These are phyloP conservation scores for Trichosanthes truncata DNA, from an alignment of 306 rosid genomes.

Conservation along the genomic window DNA sequence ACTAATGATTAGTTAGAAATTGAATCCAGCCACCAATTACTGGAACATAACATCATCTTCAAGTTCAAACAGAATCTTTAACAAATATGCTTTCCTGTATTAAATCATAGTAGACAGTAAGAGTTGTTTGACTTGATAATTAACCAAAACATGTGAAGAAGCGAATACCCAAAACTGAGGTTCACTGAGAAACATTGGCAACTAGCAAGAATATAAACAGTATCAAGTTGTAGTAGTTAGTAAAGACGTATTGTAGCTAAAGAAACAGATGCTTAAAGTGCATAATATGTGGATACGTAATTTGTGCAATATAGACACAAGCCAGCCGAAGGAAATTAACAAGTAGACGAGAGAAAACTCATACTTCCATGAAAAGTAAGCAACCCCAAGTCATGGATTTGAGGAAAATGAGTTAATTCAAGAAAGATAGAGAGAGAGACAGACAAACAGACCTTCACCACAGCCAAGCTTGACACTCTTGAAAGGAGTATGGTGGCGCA, in stretches of 20 bases:
- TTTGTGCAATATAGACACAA: background rate
- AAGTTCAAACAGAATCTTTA: background rate
- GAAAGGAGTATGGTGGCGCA: constrained; percentile 57
- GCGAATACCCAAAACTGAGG: background rate
- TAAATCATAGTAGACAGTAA: background rate
- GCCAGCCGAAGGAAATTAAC: background rate
- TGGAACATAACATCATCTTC: background rate
- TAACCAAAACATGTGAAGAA: background rate
- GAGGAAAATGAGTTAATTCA: background rate
- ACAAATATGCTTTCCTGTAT: background rate
- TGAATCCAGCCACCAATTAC: background rate
- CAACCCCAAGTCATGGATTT: background rate
- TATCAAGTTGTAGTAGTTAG: background rate
- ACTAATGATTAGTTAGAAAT: background rate
- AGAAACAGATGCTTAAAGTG: background rate
- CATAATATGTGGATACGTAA: background rate
- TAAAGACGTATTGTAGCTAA: background rate
- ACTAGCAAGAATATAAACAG: background rate
- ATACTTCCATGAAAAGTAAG: background rate
- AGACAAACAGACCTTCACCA: constrained; percentile 50
- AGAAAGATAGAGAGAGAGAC: background rate
- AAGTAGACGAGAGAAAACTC: background rate
- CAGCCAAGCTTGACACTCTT: constrained; percentile 81
- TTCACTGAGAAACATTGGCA: background rate
- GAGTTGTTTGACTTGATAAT: background rate